phyloP scores from a whole-genome alignment of 768 basidiomycete species.

The Russula foetens region DNA sequence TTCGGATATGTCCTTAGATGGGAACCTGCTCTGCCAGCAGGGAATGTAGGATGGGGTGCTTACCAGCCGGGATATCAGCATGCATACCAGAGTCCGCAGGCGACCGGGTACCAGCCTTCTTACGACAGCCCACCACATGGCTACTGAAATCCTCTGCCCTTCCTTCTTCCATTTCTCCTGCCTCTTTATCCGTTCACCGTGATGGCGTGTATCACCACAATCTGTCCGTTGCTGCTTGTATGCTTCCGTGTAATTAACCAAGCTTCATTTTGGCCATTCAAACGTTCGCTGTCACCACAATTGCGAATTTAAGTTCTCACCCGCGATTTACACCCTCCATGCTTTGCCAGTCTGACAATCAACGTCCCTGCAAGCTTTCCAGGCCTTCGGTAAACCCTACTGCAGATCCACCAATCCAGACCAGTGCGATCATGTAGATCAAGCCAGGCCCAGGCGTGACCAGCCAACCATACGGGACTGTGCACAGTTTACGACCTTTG shows the following conservation, averaged over 20 bases:
- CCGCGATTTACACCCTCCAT: neutral
- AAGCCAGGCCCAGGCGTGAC: too few species aligned
- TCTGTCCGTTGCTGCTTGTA: neutral
- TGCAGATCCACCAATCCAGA: neutral
- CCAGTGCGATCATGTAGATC: too few species aligned
- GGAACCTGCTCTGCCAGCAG: slow-evolving; percentile 21
- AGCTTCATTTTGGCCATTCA: neutral
- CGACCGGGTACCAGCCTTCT: slow-evolving; percentile 26
- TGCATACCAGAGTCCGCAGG: slow-evolving; percentile 32
- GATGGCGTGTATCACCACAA: neutral
- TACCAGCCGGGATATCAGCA: slow-evolving; percentile 26
- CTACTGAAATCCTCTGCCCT: neutral
- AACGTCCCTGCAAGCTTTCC: neutral
- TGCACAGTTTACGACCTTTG: slow-evolving; percentile 12
- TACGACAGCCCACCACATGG: slow-evolving; percentile 10
- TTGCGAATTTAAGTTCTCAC: neutral
- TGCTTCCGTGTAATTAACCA: neutral
- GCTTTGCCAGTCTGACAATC: neutral
- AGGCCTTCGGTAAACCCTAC: neutral
- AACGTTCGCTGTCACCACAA: neutral
- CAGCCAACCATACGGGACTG: neutral
- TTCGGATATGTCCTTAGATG: slow-evolving; percentile 14
- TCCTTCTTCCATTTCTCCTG: slow-evolving; percentile 9
- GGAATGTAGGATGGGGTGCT: slow-evolving; percentile 3
- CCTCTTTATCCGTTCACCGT: neutral